Conservation (phyloP, 2,329 filamentous ascomycete species). For the Huntiella abstrusa region DNA sequence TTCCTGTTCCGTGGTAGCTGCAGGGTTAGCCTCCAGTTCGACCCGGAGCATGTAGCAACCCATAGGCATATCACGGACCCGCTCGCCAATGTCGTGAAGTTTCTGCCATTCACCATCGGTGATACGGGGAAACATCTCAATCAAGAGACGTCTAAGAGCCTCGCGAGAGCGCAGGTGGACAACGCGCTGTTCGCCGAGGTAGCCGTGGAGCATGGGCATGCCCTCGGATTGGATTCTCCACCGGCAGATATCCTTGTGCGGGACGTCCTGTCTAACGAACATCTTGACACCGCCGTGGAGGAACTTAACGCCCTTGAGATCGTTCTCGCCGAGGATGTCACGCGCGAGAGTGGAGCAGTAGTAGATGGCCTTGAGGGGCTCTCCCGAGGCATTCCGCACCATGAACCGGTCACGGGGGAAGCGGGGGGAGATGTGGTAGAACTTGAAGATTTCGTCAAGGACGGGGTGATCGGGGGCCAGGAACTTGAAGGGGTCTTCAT, state of each 20-base stretch:
- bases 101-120: slow-evolving; percentile 52
- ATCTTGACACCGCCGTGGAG: slow-evolving; percentile 95
- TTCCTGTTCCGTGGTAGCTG: slow-evolving; percentile 5
- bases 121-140: slow-evolving; percentile 94
- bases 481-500: slow-evolving; percentile 89
- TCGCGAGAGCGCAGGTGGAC: slow-evolving; percentile 57
- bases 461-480: slow-evolving; percentile 56
- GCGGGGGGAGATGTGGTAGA: slow-evolving; percentile 66
- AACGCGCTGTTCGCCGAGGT: slow-evolving; percentile 62
- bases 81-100: slow-evolving; percentile 74
- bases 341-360: slow-evolving; percentile 76
- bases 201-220: slow-evolving; percentile 75
- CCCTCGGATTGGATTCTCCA: slow-evolving; percentile 96
- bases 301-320: slow-evolving; percentile 82
- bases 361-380: slow-evolving; percentile 88
- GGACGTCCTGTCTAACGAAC: slow-evolving; percentile 95
- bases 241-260: slow-evolving; percentile 66
- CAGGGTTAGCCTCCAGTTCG: slow-evolving; percentile 48
- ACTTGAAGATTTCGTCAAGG: slow-evolving; percentile 56
- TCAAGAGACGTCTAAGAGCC: slow-evolving; percentile 64
- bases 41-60: slow-evolving; percentile 83
- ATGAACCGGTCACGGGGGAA: slow-evolving; percentile 89
- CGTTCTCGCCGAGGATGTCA: slow-evolving; percentile 71
- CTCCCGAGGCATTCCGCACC: slow-evolving; percentile 80
- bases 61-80: slow-evolving; percentile 61